Evolutionary conservation across 2,329 filamentous ascomycete species (phyloP).

Genomic region (Exserohilum rostratum): DNA sequence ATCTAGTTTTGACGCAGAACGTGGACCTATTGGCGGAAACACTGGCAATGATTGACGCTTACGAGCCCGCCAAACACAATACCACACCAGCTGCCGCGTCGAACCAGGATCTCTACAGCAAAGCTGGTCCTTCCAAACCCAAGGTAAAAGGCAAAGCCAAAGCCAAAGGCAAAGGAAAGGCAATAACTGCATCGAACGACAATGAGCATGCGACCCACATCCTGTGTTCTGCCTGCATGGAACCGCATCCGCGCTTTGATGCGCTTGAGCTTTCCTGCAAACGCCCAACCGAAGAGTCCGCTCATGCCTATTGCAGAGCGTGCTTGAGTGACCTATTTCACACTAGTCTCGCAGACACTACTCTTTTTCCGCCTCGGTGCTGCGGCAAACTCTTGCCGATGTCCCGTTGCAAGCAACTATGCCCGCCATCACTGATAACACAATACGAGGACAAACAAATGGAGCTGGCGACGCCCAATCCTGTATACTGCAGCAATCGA

Average conservation of each 20-base stretch:
- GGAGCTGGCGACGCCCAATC: slow-evolving; percentile 23
- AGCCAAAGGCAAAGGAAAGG: too few species aligned
- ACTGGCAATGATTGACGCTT: background rate
- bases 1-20: background rate
- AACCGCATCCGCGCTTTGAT: slow-evolving; percentile 16
- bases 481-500: slow-evolving; percentile 19
- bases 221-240: slow-evolving; percentile 18
- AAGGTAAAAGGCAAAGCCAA: slow-evolving; percentile 5
- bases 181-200: background rate
- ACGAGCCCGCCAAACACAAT: background rate
- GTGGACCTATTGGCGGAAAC: background rate
- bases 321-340: slow-evolving; percentile 29
- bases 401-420: slow-evolving; percentile 3
- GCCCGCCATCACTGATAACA: slow-evolving; percentile 3
- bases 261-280: slow-evolving; percentile 16
- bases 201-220: slow-evolving; percentile 12
- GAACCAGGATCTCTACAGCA: background rate
- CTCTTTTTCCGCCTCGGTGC: slow-evolving; percentile 31
- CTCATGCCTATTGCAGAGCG: slow-evolving; percentile 26
- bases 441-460: slow-evolving; percentile 16
- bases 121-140: background rate
- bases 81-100: background rate
- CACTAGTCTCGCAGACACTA: slow-evolving; percentile 20
- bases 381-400: slow-evolving; percentile 22
- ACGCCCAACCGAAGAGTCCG: slow-evolving; percentile 8